Evolutionary conservation across 306 rosid species (phyloP), one percentile per base, ranked within the genome.

Genomic region (Hylodesmum podocarpum): DNA sequence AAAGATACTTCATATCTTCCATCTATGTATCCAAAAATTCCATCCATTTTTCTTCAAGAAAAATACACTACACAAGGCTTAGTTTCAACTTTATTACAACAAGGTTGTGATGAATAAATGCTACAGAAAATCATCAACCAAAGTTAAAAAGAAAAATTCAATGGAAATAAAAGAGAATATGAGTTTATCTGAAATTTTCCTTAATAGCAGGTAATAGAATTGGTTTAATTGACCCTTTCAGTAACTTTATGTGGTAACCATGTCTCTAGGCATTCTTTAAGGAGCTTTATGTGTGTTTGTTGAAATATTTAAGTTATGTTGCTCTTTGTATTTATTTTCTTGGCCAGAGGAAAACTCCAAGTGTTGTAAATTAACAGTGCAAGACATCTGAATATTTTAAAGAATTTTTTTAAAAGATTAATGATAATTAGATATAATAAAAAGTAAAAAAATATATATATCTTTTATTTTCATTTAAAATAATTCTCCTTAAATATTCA

Each of bases 161-260:
- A 15, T 44, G 36, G 22, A 64, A 21, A 66, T 40, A 11, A 15
- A 70, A 40, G 72, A 24, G 21, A 80, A 78, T 50, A 27, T 6
- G 37, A 64, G 33, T 57, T 25, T 16, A 83, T 86, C 25, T 74
- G 3, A 51, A 54, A 24, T 58, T 77, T 37, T 70, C 81, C 39
- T 11, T 1, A 77, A 71, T 77, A 44, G 44, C 55, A 86, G 82
- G 72, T 54, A 49, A 21, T 51, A 4, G 73, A 64, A 27, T 63
- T n/a, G n/a, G n/a, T n/a, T n/a, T n/a, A n/a, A n/a, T n/a, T 87
- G 91, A 83, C 81, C 70, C 9, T 67, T 83, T 88, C 88, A 72
- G 19, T 8, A 49, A 19, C 44, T 51, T 66, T 19, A 22, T 67
- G 63, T 16, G 68, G 24, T 25, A 39, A 80, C 44, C 82, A 76